A percentile compares a stretch with the other conserved stretches of the same genome.
These are phyloP conservation scores for Dispira parvispora DNA, from an alignment of 192 early-diverging fungal species.

Conservation along the genomic window DNA sequence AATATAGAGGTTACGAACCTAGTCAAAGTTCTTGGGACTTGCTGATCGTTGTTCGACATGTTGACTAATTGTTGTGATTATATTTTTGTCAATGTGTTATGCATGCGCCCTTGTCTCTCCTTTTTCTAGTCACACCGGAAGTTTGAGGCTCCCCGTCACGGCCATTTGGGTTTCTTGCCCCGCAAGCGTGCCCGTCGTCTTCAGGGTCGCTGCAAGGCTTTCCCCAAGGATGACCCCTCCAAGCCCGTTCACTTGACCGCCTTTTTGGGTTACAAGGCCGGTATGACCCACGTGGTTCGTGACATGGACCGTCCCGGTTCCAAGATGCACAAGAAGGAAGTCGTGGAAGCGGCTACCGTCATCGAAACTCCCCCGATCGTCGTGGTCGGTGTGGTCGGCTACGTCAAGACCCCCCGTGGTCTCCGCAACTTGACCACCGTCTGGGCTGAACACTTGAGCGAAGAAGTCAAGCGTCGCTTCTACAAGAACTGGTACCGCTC, in stretches of 20 bases:
- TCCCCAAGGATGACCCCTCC: slow-evolving; percentile 92
- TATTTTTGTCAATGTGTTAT: too few species aligned
- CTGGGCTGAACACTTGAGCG: slow-evolving; percentile 97
- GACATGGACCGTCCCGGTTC: slow-evolving; percentile 97
- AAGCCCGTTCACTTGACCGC: slow-evolving; percentile 97
- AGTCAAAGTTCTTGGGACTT: too few species aligned
- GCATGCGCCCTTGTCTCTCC: background rate
- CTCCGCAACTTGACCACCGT: slow-evolving; percentile 96
- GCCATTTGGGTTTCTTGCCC: slow-evolving; percentile 43
- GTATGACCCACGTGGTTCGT: slow-evolving; percentile 99
- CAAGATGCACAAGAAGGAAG: slow-evolving; percentile 99
- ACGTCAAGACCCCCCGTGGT: slow-evolving; percentile 97
- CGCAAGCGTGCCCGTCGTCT: slow-evolving; percentile 80
- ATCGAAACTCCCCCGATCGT: slow-evolving; percentile 96
- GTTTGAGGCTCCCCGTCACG: slow-evolving; percentile 96
- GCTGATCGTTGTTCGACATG: too few species aligned
- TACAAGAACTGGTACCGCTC: slow-evolving; percentile 99
- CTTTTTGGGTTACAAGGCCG: slow-evolving; percentile 99
- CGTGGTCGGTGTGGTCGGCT: slow-evolving; percentile 97
- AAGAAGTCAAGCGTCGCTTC: slow-evolving; percentile 98
- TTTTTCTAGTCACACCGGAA: slow-evolving; percentile 68
- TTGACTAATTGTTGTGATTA: too few species aligned
- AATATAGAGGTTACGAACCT: too few species aligned
- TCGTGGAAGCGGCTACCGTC: slow-evolving; percentile 97
- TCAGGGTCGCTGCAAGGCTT: slow-evolving; percentile 95